A percentile compares a stretch with the other conserved stretches of the same genome.
phyloP scores from a whole-genome alignment of 2,329 filamentous ascomycete genomes.

The Talaromyces atroroseus region DNA sequence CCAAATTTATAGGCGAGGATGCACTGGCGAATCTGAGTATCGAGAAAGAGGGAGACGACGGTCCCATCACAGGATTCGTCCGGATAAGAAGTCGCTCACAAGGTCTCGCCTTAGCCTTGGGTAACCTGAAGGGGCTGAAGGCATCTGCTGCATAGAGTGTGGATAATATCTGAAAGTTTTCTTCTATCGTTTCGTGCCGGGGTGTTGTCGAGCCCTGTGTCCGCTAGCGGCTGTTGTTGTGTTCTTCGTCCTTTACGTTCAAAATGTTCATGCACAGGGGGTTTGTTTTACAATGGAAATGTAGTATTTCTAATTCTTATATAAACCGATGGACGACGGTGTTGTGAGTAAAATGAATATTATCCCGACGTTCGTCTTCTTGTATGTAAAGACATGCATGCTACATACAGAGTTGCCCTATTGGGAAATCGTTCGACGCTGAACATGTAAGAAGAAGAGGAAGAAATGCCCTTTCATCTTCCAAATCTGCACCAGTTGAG shows the following conservation, averaged over 20 bases:
- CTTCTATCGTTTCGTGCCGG: conserved; percentile 16
- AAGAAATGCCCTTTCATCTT: no score
- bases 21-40: conserved; percentile 95
- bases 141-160: conserved; percentile 48
- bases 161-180: conserved; percentile 21
- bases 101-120: conserved; percentile 86
- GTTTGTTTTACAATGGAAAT: neutral
- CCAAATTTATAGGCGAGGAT: conserved; percentile 72
- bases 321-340: neutral
- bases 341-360: neutral
- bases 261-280: neutral
- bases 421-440: neutral
- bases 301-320: conserved; percentile 8
- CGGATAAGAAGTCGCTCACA: conserved; percentile 96
- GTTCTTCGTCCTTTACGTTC: neutral
- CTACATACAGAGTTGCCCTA: neutral
- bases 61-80: conserved; percentile 93
- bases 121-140: conserved; percentile 89
- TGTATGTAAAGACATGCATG: no score
- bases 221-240: conserved; percentile 9
- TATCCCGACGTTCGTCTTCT: neutral
- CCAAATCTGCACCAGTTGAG: no score
- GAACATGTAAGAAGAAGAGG: no score
- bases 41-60: conserved; percentile 92
- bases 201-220: conserved; percentile 5